Base-by-base conservation (phyloP, 345 rosid species). In the Eucalyptus cloeziana region DNA sequence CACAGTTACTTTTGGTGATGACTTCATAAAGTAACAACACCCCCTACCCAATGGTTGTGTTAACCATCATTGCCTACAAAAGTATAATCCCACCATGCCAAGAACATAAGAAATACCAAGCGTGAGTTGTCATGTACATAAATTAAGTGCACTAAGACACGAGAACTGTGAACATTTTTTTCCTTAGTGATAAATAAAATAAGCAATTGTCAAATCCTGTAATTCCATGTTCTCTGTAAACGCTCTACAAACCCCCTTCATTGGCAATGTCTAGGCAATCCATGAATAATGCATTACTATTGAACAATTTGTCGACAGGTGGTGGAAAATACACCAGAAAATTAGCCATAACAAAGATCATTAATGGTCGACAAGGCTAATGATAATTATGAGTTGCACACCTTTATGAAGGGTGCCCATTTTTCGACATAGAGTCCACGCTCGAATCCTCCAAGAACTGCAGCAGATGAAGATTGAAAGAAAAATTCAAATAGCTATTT, bases 331-430 rank as follows among this genome's bases (percentile, higher is more conserved):
- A 56, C 67, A 80, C 37, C 49, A 76, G 44, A 64, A 67, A 37
- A 62, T 21, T 40, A 76, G 85, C 85, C 24, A 76, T 40, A 27
- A 87, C 51, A 40, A 33, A 51, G 22, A 40, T 15, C 12, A 31
- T 85, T 85, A 24, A 31, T 52, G 33, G 52, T 44, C 8, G 31
- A 89, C 3, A 76, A 76, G 47, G 76, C 49, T 86, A 92, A 81
- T 6, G 33, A 90, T 24, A 60, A 31, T 80, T 79, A 44, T 86
- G n/a, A 86, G 88, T 86, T 86, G 62, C 80, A 60, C 80, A 96
- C 96, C 97, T 98, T 98, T 43, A 96, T 90, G 87, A 98, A 98
- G 14, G 99, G 95, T 87, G 97, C 97, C 99, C 99, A 96, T 93
- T 97, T 97, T 94, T 98, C 99, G n/a, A 96, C 94, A 90, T 98